Conservation (phyloP, 2,329 filamentous ascomycete species). For the Colletotrichum plurivorum region DNA sequence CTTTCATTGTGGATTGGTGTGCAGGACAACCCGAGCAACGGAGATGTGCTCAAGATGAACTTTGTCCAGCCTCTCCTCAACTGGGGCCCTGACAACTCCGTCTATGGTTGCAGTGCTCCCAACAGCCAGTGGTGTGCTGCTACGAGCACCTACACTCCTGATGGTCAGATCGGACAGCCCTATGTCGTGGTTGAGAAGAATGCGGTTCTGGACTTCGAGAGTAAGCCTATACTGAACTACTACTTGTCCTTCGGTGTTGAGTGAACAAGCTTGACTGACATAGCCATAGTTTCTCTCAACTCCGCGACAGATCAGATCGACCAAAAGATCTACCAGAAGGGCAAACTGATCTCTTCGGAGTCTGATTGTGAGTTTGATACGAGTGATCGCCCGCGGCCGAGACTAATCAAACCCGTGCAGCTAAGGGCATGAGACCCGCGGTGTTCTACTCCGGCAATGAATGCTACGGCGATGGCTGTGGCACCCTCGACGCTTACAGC, state of each 20-base stretch:
- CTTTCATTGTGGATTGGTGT: constrained; percentile 26
- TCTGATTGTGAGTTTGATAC: constrained; percentile 15
- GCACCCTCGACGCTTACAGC: constrained; percentile 14
- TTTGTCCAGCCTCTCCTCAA: constrained; percentile 31
- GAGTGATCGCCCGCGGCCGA: background rate
- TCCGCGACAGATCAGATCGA: constrained; percentile 26
- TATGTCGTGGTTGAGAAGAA: constrained; percentile 23
- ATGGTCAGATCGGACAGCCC: constrained; percentile 25
- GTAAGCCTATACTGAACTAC: background rate
- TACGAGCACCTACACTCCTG: constrained; percentile 21
- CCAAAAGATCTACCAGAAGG: constrained; percentile 24
- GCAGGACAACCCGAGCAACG: constrained; percentile 25
- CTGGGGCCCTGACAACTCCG: constrained; percentile 28
- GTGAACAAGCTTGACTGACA: background rate
- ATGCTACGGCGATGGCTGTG: constrained; percentile 28
- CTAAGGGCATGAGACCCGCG: constrained; percentile 28
- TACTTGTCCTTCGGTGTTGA: no score
- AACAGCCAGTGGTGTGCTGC: constrained; percentile 31
- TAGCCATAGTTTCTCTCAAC: constrained; percentile 14
- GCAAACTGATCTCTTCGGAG: constrained; percentile 19
- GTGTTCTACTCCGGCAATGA: constrained; percentile 32
- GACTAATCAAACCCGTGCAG: constrained; percentile 3
- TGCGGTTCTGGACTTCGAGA: constrained; percentile 23
- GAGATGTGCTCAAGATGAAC: constrained; percentile 25
- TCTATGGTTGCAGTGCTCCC: constrained; percentile 25